phyloP scores from a whole-genome alignment of 495 filamentous ascomycete genomes.

The Neohortaea acidophila region DNA sequence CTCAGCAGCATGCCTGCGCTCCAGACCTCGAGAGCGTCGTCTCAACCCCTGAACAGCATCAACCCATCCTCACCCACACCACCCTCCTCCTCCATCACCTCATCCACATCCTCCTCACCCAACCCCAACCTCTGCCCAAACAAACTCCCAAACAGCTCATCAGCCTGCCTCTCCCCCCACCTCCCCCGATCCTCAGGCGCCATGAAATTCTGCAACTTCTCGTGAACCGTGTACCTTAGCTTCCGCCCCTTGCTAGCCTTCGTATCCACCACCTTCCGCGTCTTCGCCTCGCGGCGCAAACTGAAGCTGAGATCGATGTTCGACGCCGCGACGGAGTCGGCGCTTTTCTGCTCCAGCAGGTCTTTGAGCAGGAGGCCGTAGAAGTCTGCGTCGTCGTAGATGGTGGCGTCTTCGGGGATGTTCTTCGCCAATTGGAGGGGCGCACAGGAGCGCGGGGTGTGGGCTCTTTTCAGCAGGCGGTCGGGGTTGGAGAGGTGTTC shows the following conservation, averaged over 20 bases:
- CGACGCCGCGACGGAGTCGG: conserved; percentile 34
- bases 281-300: conserved; percentile 56
- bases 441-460: conserved; percentile 54
- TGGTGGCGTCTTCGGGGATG: conserved; percentile 62
- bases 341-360: conserved; percentile 70
- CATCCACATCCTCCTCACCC: conserved; percentile 49
- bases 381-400: conserved; percentile 89
- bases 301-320: conserved; percentile 39
- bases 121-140: conserved; percentile 65
- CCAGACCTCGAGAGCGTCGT: no score
- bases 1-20: no score
- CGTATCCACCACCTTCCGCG: conserved; percentile 70
- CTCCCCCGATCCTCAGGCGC: conserved; percentile 64
- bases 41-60: conserved; percentile 50
- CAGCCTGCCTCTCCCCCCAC: conserved; percentile 66
- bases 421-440: conserved; percentile 45
- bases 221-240: conserved; percentile 81
- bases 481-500: conserved; percentile 54
- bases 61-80: conserved; percentile 43
- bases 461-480: conserved; percentile 51
- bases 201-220: conserved; percentile 98
- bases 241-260: conserved; percentile 93
- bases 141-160: conserved; percentile 77
- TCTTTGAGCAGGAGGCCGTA: conserved; percentile 86
- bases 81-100: conserved; percentile 31